Conservation (phyloP, 129 eudicot genomes). For the Ambrosia artemisiifolia region DNA sequence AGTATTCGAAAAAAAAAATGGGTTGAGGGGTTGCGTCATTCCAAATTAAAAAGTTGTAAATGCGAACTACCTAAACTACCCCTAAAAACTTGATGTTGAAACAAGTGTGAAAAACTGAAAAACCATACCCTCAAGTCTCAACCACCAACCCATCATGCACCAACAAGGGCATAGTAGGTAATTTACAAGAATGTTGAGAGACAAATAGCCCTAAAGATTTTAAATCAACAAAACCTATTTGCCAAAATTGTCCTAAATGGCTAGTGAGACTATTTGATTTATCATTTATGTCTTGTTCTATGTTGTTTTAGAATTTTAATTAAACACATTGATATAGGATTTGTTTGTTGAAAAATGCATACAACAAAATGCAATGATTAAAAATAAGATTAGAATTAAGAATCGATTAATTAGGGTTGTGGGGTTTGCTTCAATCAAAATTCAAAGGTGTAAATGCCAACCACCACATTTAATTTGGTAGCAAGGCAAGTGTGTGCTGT, state of each 20-base stretch:
- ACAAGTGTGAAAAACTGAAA: neutral
- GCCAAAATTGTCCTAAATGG: neutral
- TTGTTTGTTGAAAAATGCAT: neutral
- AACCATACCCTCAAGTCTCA: neutral
- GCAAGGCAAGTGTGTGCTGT: slow-evolving; percentile 43
- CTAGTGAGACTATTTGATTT: neutral
- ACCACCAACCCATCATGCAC: slow-evolving; percentile 1
- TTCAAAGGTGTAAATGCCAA: slow-evolving; percentile 38
- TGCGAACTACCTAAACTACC: neutral
- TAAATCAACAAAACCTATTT: neutral
- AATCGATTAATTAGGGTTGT: slow-evolving; percentile 17
- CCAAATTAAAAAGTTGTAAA: slow-evolving; percentile 4
- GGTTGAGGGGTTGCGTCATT: slow-evolving; percentile 10
- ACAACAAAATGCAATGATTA: slow-evolving; percentile 21
- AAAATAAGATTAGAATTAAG: slow-evolving; percentile 17
- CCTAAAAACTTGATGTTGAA: neutral
- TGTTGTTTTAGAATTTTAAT: neutral
- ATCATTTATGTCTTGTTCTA: neutral
- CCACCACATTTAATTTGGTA: slow-evolving; percentile 36
- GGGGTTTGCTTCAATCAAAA: slow-evolving; percentile 41
- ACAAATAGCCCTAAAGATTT: neutral
- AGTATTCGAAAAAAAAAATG: neutral
- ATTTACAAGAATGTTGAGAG: neutral
- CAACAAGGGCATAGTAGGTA: neutral
- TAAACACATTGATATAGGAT: neutral